These are phyloP conservation scores for Fusarium buharicum DNA, from an alignment of 2,329 filamentous ascomycete species.

Conservation along the genomic window DNA sequence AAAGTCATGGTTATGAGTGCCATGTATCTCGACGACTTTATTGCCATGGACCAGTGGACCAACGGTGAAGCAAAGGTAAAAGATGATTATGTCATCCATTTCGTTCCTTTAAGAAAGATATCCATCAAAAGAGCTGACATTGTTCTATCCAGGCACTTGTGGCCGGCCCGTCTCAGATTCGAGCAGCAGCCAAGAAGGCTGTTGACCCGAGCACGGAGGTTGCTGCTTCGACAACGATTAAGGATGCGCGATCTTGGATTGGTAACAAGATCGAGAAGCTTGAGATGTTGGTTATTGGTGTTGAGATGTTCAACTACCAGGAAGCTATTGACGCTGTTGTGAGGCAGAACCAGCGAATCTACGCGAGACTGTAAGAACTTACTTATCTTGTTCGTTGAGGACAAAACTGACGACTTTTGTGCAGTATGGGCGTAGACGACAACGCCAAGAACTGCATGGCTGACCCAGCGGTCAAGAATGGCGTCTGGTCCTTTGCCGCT, in stretches of 20 bases:
- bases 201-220: not conserved
- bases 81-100: not conserved
- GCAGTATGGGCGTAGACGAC: constrained; percentile 9
- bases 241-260: not conserved
- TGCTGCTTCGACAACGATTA: not conserved
- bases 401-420: not conserved
- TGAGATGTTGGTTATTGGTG: constrained; percentile 10
- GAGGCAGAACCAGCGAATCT: constrained; percentile 17
- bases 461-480: not conserved
- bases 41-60: constrained; percentile 19
- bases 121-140: not conserved
- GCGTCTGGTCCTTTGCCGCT: constrained; percentile 22
- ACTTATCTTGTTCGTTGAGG: not conserved
- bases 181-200: not conserved
- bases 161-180: not conserved
- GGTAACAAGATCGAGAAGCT: not conserved
- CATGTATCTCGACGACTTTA: constrained; percentile 10
- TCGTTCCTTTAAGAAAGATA: no score
- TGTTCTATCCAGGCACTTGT: not conserved
- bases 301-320: constrained; percentile 9
- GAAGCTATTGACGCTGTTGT: not conserved
- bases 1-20: not conserved
- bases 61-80: constrained; percentile 19
- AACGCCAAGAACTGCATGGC: constrained; percentile 11
- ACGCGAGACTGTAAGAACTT: constrained; percentile 2